Evolutionary conservation across 495 filamentous ascomycete genomes (phyloP), one percentile per base, ranked within the genome.

Genomic region (Echria macrotheca): DNA sequence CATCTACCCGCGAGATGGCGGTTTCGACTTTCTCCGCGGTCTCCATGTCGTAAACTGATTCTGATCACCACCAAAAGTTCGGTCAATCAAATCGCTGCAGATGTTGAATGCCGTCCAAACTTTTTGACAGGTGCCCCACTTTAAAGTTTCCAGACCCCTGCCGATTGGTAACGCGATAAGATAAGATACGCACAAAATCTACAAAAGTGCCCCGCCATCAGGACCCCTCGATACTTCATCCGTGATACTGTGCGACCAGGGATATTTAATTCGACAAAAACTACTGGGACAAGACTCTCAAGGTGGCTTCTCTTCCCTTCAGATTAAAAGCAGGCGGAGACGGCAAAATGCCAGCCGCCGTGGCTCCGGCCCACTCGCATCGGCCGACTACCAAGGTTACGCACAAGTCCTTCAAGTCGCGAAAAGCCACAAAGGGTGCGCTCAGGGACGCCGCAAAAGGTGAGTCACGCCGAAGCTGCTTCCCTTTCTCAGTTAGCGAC

Each of bases 391-490:
- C 89, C 33, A 97, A 97, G 73, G 64, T 74, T 35, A 61, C 75
- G 56, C 80, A 95, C 67, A 98, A 98, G 71, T 56, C 84, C 6
- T 98, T 89, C 78, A 98, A 98, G 68, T 86, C 86, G 28, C 79
- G 82, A 54, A 87, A 95, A 73, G 79, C 91, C 5, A 91, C 89
- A 36, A 98, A 97, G 65, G 81, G 86, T 47, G 76, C 85, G 21
- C 63, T 96, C 51, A 88, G 89, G 55, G 83, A 95, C 28, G 70
- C 80, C 50, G 77, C 80, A 9, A 96, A 96, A 72, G 93, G 89
- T 45, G 47, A 45, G 36, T 52, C 55, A 56, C 38, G 24, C 54
- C 49, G 50, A 17, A 7, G 14, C 22, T 19, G 9, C n/a, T n/a
- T n/a, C n/a, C n/a, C n/a, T n/a, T n/a, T n/a, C n/a, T n/a, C n/a